Conservation (phyloP, 1,284 basidiomycete genomes). For the Termitomyces sp. region DNA sequence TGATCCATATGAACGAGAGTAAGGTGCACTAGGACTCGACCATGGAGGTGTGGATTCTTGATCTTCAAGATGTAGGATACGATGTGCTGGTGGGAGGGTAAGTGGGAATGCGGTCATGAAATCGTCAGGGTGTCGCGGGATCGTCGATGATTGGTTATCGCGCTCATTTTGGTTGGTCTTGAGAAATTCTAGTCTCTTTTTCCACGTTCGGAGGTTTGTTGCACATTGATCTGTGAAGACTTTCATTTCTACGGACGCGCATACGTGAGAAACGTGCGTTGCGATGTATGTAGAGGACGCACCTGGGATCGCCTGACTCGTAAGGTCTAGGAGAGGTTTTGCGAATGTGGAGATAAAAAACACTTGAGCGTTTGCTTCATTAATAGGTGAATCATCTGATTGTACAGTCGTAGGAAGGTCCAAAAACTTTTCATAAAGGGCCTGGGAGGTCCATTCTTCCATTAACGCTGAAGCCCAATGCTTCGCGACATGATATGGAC, state of each 20-base stretch:
- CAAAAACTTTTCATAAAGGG: constrained; percentile 73
- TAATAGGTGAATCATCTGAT: constrained; percentile 58
- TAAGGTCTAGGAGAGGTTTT: constrained; percentile 76
- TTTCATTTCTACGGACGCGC: constrained; percentile 47
- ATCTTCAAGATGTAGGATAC: constrained; percentile 22
- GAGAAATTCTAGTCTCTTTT: constrained; percentile 43
- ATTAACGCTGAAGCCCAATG: constrained; percentile 87
- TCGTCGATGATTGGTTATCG: constrained; percentile 21
- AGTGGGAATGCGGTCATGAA: constrained; percentile 59
- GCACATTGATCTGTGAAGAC: constrained; percentile 59
- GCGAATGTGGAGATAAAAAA: constrained; percentile 84
- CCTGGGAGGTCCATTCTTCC: constrained; percentile 87
- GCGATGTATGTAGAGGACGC: constrained; percentile 20
- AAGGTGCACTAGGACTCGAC: constrained; percentile 18
- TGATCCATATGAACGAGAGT: constrained; percentile 18
- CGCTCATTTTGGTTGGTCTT: constrained; percentile 13
- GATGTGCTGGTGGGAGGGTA: constrained; percentile 42
- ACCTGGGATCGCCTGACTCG: constrained; percentile 72
- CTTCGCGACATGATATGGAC: constrained; percentile 85
- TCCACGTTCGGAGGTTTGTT: constrained; percentile 65
- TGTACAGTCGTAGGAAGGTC: constrained; percentile 72
- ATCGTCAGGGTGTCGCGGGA: constrained; percentile 41
- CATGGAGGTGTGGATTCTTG: constrained; percentile 21
- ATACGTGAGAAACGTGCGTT: not conserved
- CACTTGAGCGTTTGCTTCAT: constrained; percentile 83